Base-by-base conservation (phyloP, 2,329 filamentous ascomycete genomes). In the Ceratocystis cubensis region DNA sequence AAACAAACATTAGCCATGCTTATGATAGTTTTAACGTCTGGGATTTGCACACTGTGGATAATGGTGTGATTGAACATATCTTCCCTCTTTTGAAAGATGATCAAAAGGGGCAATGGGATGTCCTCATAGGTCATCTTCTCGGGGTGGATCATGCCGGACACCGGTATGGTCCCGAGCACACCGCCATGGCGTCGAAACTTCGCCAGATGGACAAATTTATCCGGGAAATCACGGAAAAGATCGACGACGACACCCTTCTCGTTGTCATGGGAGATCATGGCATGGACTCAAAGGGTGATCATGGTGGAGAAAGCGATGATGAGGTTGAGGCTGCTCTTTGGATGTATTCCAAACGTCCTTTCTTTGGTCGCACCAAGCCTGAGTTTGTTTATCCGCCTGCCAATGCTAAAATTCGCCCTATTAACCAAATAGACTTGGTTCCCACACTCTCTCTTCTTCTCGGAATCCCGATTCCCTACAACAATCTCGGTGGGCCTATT, bases 181-280 rank as follows among this genome's bases (percentile, higher is more conserved):
- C 87, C 45, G 92, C 92, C 65, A 99, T 97, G 93, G 86, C 84
- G 28, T 84, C 87, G 8, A 99, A 99, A 76, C 78, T 97, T 70
- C 83, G 84, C 70, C 91, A 99, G 76, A 99, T 99, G 93, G 86
- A 99, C 72, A 77, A 74, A 0, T 87, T 96, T 37, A 80, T 97
- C 67, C 83, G 85, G 56, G 81, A 87, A 30, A 80, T 97, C 65
- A 85, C 89, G 2, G 79, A 82, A 0, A 78, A 79, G 2, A 78
- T 99, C 20, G 93, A 96, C 71, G 88, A 96, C 65, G 79, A 90
- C 66, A 99, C 94, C 0, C 79, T 99, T 25, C 79, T 99, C 45
- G 85, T 99, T 22, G 89, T 99, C 15, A 96, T 99, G 91, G 94
- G 94, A n/a, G 94, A 99, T 74, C 94, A 99, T 73, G 94, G 94